These are phyloP conservation scores for Pythium monospermum DNA, from an alignment of 352 stramenopile species.

Conservation along the genomic window DNA sequence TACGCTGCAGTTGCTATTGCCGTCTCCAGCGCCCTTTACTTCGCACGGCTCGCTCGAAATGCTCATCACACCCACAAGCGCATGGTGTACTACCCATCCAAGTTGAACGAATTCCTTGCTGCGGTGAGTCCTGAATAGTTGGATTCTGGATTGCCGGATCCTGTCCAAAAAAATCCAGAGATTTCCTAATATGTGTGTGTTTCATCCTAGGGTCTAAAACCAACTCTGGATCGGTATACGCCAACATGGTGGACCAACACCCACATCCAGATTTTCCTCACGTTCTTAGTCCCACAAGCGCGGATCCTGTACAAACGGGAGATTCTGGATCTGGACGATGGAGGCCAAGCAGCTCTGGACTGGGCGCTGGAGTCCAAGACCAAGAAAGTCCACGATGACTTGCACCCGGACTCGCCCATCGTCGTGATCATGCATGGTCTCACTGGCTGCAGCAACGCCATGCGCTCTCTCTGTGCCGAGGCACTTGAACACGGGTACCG, in stretches of 20 bases:
- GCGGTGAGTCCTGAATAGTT: too few relatives aligned
- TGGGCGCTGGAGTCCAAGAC: slow-evolving; percentile 37
- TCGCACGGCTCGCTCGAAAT: slow-evolving; percentile 7
- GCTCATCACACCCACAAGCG: slow-evolving; percentile 22
- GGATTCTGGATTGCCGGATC: too few relatives aligned
- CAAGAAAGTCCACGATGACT: background rate
- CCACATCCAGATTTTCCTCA: slow-evolving; percentile 60
- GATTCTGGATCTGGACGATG: slow-evolving; percentile 44
- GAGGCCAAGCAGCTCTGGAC: slow-evolving; percentile 52
- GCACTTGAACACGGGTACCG: slow-evolving; percentile 52
- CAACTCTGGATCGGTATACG: slow-evolving; percentile 39
- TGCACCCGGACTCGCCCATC: slow-evolving; percentile 33
- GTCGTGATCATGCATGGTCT: slow-evolving; percentile 60
- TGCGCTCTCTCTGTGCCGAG: slow-evolving; percentile 54
- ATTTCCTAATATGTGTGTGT: too few relatives aligned
- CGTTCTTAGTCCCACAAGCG: slow-evolving; percentile 50
- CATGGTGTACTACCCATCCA: slow-evolving; percentile 45
- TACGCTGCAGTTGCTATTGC: slow-evolving; percentile 14
- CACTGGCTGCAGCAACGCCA: slow-evolving; percentile 52
- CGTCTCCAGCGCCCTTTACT: slow-evolving; percentile 26
- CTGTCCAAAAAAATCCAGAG: background rate
- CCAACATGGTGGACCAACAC: slow-evolving; percentile 66
- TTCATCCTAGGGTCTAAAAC: slow-evolving; percentile 34
- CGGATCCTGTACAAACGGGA: slow-evolving; percentile 48
- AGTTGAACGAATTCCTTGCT: slow-evolving; percentile 53